Evolutionary conservation across 1,139 yeast species (phyloP), one percentile per base, ranked within the genome.

Genomic region (Saccharomycopsis hybrid): DNA sequence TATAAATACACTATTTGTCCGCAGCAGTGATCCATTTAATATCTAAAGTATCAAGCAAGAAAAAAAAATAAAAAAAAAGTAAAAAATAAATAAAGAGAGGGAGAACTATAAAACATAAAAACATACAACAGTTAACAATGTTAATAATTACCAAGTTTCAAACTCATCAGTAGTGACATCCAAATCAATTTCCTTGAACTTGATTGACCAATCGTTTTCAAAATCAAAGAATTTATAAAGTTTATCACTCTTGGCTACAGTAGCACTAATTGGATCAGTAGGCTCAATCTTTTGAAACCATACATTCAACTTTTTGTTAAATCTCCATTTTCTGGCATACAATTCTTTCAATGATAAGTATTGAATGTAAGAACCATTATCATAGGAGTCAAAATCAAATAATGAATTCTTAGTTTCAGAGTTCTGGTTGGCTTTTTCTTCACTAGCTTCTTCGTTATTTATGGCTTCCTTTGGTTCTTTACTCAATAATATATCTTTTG

Each of bases 261-360:
- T 73, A 68, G 54, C 71, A 65, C 42, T 73, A 38, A 83, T 81
- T 58, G 75, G 36, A 13, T 58, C 58, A 61, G 61, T 59, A 58
- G 65, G 73, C 61, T 78, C 78, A 62, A 82, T 73, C 59, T 82
- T 73, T 56, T 74, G 78, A 69, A 85, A 88, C 98, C 99, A 94
- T 53, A 89, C 89, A 57, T 82, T 76, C 54, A 82, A 76, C 48
- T 78, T 78, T 53, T 75, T 78, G 66, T 90, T 89, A 69, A 82
- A 94, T 48, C 80, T 70, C 99, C 99, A 92, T 35, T 95, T 89
- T 61, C 97, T 77, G 56, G 73, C 74, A 53, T 80, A 75, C 55
- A 92, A 73, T 67, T 92, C 97, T 58, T 78, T 76, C 2, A 97
- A 95, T 5, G 97, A 89, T 55, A 87, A 75, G 63, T 81, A 82